Evolutionary conservation across 208 protist genomes (phyloP), one percentile per base, ranked within the genome.

Genomic region (Crithidia acanthocephali): DNA sequence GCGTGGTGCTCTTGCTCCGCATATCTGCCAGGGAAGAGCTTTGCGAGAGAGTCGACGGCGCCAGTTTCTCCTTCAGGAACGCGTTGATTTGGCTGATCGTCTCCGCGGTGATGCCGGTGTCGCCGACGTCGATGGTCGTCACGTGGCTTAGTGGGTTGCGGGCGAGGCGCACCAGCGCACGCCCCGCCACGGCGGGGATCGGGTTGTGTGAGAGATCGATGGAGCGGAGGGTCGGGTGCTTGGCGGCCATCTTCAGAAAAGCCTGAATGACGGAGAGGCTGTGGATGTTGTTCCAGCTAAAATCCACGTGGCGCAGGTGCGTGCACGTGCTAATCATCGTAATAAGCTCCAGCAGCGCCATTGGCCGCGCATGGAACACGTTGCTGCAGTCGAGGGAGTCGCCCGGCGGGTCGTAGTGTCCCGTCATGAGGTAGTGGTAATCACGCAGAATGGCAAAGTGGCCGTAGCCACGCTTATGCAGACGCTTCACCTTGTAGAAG

Each of bases 271-370:
- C 18, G 20, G 56, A 81, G 18, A 95, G 66, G 45, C 56, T 89
- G 59, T 86, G 80, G 53, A 95, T 92, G 73, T 90, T 90, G 68
- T 95, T 95, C 66, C 79, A 69, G 58, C 88, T 91, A 13, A 95
- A 63, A 48, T 94, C 85, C 0, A 95, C 44, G 13, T 84, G 68
- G 57, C 84, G 74, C 30, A 95, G 69, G 32, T 66, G 77, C 13
- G 67, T 53, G 42, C 80, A 87, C 45, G 82, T 76, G 27, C 86
- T 75, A 25, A 95, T 71, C 88, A 95, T 93, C 20, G 84, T 55
- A 9, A 94, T 45, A 18, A 95, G 55, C 64, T 91, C 81, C n/a
- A 76, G 51, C 42, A 95, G 53, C 22, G 84, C 88, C 62, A 83
- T 77, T 1, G 80, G 88, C 11, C 67, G 79, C 8, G 66, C 30